Evolutionary conservation across 305 asterid genomes (phyloP), one percentile per base, ranked within the genome.

Genomic region (Fraxinus sp.): DNA sequence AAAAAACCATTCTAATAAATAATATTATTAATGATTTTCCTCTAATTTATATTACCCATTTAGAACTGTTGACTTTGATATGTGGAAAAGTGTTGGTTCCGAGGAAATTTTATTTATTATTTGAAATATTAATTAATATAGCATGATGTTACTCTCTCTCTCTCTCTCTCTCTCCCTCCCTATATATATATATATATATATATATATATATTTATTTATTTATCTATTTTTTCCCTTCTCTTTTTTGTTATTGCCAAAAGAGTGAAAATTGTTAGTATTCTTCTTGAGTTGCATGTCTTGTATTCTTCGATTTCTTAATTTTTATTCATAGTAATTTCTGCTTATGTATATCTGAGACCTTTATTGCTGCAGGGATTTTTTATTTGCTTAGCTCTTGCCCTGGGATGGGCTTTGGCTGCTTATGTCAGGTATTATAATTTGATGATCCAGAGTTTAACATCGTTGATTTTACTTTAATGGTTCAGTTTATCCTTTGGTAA

Each of bases 381-480:
- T 18, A 94, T 96, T 73, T 92, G 98, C 92, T 90, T 93, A 83
- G 2, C 83, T 82, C 98, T 96, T 84, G 98, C 98, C 78, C 92
- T 93, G 91, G 99, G 99, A 81, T 96, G 99, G 99, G 92, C 87
- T 82, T 85, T 88, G 84, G 99, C 99, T 84, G 91, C 98, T 66
- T 91, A 85, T 87, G 98, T 96, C 86, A 96, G 98, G 98, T 95
- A 91, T 33, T 83, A 1, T 18, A 62, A 79, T 80, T 37, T 74
- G 77, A 74, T 41, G 73, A 85, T 81, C 59, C 41, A 33, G 78
- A 44, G 75, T 81, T 16, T 77, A n/a, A 78, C 30, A 62, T 81
- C 8, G 66, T 35, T 37, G 83, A 83, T 71, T 39, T 24, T 76
- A 78, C 73, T 44, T 39, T 22, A 64, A 24, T 24, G 55, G 59